phyloP scores from a whole-genome alignment of 2,329 filamentous ascomycete species.

The Trichoderma polysporum region DNA sequence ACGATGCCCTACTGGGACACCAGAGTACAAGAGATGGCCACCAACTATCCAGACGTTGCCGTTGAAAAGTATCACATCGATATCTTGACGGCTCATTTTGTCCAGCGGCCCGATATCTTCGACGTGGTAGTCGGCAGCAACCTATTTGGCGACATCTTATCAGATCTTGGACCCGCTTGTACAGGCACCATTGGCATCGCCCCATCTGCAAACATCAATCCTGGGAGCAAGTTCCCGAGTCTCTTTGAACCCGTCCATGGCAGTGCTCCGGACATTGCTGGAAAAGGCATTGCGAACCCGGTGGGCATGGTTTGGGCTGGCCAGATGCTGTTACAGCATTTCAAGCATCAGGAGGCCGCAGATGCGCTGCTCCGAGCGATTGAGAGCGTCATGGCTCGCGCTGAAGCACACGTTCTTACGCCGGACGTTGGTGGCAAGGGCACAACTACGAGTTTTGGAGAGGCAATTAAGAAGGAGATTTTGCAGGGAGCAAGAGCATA shows the following conservation, averaged over 20 bases:
- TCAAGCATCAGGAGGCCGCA: constrained; percentile 35
- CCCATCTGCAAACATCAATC: constrained; percentile 62
- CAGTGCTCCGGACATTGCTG: constrained; percentile 70
- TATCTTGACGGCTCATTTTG: constrained; percentile 65
- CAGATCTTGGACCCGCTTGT: constrained; percentile 67
- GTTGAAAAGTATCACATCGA: constrained; percentile 67
- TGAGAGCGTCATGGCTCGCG: constrained; percentile 59
- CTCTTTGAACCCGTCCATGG: constrained; percentile 70
- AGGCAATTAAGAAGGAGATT: constrained; percentile 28
- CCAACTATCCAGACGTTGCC: constrained; percentile 57
- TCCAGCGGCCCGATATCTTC: constrained; percentile 56
- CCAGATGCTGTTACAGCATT: constrained; percentile 50
- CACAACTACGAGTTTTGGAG: constrained; percentile 28
- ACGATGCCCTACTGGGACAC: constrained; percentile 70
- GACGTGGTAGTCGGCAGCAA: constrained; percentile 67
- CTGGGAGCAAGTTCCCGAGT: constrained; percentile 45
- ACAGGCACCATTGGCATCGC: constrained; percentile 73
- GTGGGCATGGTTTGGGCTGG: constrained; percentile 54
- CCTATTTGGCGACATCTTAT: constrained; percentile 65
- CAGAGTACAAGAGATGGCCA: constrained; percentile 50
- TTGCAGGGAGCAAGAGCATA: neutral
- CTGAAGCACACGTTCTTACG: constrained; percentile 33
- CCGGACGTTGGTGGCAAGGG: constrained; percentile 34
- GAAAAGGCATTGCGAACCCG: constrained; percentile 72
- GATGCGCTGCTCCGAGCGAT: constrained; percentile 60